Evolutionary conservation across 306 rosid species (phyloP).

Genomic region (Sicyos baderoa): DNA sequence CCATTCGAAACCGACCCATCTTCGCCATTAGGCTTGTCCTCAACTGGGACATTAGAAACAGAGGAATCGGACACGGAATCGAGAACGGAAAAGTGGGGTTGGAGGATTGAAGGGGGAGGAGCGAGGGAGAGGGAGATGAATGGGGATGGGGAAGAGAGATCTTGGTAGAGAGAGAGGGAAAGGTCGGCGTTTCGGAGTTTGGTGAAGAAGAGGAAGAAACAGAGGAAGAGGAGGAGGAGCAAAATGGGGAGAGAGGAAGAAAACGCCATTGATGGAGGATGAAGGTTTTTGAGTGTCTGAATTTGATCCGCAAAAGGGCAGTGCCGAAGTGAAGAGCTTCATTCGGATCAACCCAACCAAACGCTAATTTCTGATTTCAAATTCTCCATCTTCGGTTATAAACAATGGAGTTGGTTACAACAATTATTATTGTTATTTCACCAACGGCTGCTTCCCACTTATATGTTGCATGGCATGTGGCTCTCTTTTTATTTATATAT

Average conservation of each 20-base stretch:
- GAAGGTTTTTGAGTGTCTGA: neutral
- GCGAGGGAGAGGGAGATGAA: slow-evolving; percentile 19
- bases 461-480: too few species aligned
- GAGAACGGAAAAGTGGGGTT: slow-evolving; percentile 16
- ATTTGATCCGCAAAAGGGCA: neutral
- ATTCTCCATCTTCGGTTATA: too few species aligned
- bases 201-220: slow-evolving; percentile 38
- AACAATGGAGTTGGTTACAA: too few species aligned
- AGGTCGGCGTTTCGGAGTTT: slow-evolving; percentile 34
- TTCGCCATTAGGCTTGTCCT: neutral
- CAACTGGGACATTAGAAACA: neutral
- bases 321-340: neutral
- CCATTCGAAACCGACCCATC: neutral
- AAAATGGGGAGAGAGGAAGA: slow-evolving; percentile 30
- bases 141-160: slow-evolving; percentile 39
- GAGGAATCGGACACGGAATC: slow-evolving; percentile 17
- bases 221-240: slow-evolving; percentile 43
- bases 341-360: too few species aligned
- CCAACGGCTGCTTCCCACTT: too few species aligned
- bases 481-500: too few species aligned
- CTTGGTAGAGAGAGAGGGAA: slow-evolving; percentile 34
- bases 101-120: slow-evolving; percentile 13
- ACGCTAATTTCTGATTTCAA: too few species aligned
- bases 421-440: too few species aligned
- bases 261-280: slow-evolving; percentile 27